Evolutionary conservation across 441 rosid genomes (phyloP), one percentile per base, ranked within the genome.

Genomic region (Gossypium schwendimanii): DNA sequence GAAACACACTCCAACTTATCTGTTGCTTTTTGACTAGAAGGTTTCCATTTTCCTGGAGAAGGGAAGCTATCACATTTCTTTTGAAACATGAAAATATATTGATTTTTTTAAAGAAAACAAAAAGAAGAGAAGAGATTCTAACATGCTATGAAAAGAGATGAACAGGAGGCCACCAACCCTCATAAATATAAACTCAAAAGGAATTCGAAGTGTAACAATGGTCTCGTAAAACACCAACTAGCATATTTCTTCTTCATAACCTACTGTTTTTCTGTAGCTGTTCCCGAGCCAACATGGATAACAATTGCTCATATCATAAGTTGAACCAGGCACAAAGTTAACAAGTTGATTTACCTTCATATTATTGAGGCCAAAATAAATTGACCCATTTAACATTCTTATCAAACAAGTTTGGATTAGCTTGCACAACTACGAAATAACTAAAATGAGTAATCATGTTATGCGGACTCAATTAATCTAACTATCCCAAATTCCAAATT

Each of bases 21-120:
- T 72, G 52, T 41, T 49, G 59, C 71, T 75, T 66, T 81, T 61
- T 63, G 80, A 74, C 76, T 76, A 71, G 61, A 74, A 75, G 73
- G 83, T 73, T 75, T 81, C 76, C 73, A 59, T 68, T 82, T 78
- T 69, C 78, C 93, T 86, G 78, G 36, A 72, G 53, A 75, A 65
- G 63, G 74, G 61, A 24, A 71, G 47, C n/a, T 10, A 39, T 57
- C 47, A 68, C 2, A 14, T 47, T 73, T 55, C 17, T 4, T 44
- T 47, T 47, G 73, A 70, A 21, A 57, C 63, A 53, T 33, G 41
- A 49, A 26, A 49, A 50, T 3, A 26, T 0, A 24, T 14, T 24
- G 4, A 28, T 28, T 0, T 3, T 28, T 28, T 33, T 60, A 12
- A 28, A 28, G 14, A 11, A 45, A 39, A 70, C 55, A 58, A 17